Conservation (phyloP, 345 rosid species). For the Chamaenerion angustifolium region DNA sequence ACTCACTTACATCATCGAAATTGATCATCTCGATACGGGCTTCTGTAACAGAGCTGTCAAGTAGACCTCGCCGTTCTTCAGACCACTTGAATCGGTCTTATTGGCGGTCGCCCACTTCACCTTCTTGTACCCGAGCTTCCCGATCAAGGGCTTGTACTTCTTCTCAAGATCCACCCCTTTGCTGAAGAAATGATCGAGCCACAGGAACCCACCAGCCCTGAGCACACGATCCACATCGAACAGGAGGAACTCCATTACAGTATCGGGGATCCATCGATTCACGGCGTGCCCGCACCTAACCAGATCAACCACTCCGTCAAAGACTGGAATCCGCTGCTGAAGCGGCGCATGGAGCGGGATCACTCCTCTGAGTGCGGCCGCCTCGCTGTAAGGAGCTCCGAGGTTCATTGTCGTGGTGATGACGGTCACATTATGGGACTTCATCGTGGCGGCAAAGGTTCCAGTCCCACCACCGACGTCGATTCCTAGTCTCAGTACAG, state of each 20-base stretch:
- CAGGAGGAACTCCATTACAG: slow-evolving; percentile 72
- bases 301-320: slow-evolving; percentile 85
- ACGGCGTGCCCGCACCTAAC: slow-evolving; percentile 84
- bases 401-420: slow-evolving; percentile 86
- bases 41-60: slow-evolving; percentile 85
- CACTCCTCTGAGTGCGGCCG: slow-evolving; percentile 71
- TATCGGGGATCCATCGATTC: slow-evolving; percentile 84
- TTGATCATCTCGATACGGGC: slow-evolving; percentile 44
- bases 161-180: slow-evolving; percentile 54
- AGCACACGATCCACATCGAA: slow-evolving; percentile 75
- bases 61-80: slow-evolving; percentile 78
- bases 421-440: slow-evolving; percentile 49
- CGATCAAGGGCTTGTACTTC: slow-evolving; percentile 67
- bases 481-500: slow-evolving; percentile 58
- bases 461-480: slow-evolving; percentile 91
- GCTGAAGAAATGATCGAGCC: slow-evolving; percentile 88
- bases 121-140: slow-evolving; percentile 80
- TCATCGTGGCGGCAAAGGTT: slow-evolving; percentile 78
- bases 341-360: slow-evolving; percentile 84
- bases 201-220: slow-evolving; percentile 76
- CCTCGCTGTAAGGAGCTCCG: slow-evolving; percentile 82
- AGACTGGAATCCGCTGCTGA: slow-evolving; percentile 85
- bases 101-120: slow-evolving; percentile 85
- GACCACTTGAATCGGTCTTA: slow-evolving; percentile 51
- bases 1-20: no score